Evolutionary conservation across 2,329 filamentous ascomycete genomes (phyloP), one percentile per base, ranked within the genome.

Genomic region (Neopestalotiopsis clavispora): DNA sequence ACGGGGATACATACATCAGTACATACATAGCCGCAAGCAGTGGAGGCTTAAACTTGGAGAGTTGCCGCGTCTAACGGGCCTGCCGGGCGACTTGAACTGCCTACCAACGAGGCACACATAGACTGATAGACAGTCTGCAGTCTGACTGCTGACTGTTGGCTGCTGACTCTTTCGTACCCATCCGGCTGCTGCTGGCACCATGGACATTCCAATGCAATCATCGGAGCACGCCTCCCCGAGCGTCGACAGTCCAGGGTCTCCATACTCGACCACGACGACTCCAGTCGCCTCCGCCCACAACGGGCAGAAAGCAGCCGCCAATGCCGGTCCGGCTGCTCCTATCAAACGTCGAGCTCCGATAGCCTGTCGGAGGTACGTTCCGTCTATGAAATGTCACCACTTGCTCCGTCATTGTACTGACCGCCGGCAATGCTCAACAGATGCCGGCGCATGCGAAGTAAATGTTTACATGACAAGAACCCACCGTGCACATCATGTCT

Each of bases 401-500:
- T 42, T 34, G n/a, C 14, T 28, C 32, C 13, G 23, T 49, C 40
- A 4, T 13, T 12, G 56, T 57, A 67, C 52, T 67, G 52, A 63
- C 38, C 64, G 14, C 58, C 66, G 49, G 64, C 69, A 32, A 49
- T 63, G 67, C 67, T 67, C 61, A 45, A 28, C 69, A 86, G 85
- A 80, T 89, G 86, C 71, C 86, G 86, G 42, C 84, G 85, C 42
- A 85, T 88, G 81, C 83, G 86, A 69, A 87, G 84, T 75, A 89
- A 87, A 78, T 89, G 86, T 72, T 74, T 85, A 20, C 85, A 87
- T 71, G 83, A 86, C 9, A 84, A 82, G 65, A 81, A 78, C 28
- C 79, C 85, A 32, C 86, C 86, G 17, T 89, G 87, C 71, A 84
- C 85, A 68, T 80, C 84, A 4, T 89, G 87, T 71, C 75, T 77